These are phyloP conservation scores for Tulasnella sp. DNA, from an alignment of 768 basidiomycete genomes.

Conservation along the genomic window DNA sequence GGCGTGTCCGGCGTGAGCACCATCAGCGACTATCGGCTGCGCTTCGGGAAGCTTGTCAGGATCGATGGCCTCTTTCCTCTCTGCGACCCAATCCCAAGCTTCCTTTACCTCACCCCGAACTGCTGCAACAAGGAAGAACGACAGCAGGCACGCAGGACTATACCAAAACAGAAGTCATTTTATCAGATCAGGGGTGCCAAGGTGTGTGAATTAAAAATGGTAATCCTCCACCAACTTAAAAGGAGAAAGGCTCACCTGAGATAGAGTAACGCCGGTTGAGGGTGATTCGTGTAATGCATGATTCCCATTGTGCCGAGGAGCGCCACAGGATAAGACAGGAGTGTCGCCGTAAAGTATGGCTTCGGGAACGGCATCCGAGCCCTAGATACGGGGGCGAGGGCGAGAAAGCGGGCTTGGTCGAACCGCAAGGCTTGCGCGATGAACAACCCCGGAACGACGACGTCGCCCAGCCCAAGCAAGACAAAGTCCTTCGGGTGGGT, in stretches of 20 bases:
- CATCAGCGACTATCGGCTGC: conserved; percentile 15
- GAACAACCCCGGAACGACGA: conserved; percentile 65
- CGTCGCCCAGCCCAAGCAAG: conserved; percentile 90
- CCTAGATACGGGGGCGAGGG: conserved; percentile 69
- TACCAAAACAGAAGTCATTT: conserved; percentile 20
- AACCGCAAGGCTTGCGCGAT: conserved; percentile 82
- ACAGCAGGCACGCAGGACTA: conserved; percentile 65
- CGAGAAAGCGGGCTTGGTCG: conserved; percentile 55
- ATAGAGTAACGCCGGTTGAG: conserved; percentile 91
- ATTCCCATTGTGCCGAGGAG: conserved; percentile 73
- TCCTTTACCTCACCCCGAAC: conserved; percentile 64
- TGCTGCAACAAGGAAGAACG: conserved; percentile 58
- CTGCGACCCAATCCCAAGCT: conserved; percentile 60
- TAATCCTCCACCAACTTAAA: neutral
- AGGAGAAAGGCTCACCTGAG: conserved; percentile 54
- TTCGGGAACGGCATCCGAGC: conserved; percentile 49
- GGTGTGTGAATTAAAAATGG: conserved; percentile 16
- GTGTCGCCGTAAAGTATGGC: conserved; percentile 69
- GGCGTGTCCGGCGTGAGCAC: neutral
- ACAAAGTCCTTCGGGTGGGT: conserved; percentile 40
- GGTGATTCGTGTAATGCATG: conserved; percentile 71
- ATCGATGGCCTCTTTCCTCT: conserved; percentile 16
- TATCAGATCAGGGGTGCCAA: conserved; percentile 17
- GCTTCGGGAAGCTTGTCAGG: conserved; percentile 17
- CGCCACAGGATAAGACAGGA: conserved; percentile 70